Evolutionary conservation across 208 protist genomes (phyloP).

Genomic region (Leishmania arabica): DNA sequence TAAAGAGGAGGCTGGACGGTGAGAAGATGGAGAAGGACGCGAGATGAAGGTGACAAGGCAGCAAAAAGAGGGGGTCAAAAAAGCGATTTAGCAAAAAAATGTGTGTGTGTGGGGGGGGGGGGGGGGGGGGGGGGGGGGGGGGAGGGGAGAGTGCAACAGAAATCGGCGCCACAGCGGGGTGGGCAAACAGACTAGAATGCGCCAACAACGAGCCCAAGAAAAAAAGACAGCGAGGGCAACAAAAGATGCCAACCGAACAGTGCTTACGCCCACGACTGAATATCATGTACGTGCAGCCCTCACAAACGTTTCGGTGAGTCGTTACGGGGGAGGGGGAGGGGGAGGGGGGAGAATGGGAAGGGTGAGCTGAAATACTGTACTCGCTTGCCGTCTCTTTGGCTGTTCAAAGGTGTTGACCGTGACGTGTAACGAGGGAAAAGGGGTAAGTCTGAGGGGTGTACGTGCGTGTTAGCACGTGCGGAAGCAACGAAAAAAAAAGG

Average conservation of each 20-base stretch:
- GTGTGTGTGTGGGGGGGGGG: not conserved
- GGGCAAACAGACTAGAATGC: not conserved
- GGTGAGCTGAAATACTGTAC: not conserved
- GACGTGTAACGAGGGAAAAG: not conserved
- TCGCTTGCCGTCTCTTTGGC: not conserved
- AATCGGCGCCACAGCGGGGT: not conserved
- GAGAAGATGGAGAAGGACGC: not conserved
- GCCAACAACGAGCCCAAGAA: not conserved
- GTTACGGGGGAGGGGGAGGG: no score
- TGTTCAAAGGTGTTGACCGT: not conserved
- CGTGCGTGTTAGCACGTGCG: not conserved
- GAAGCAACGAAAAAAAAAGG: not conserved
- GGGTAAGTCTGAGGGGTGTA: not conserved
- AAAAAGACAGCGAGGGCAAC: not conserved
- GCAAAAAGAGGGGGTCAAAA: not conserved
- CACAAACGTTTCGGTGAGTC: no score
- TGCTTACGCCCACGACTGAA: not conserved
- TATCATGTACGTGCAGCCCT: no score
- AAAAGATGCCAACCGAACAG: not conserved
- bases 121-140: no score
- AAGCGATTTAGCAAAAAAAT: not conserved
- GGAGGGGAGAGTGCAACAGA: not conserved
- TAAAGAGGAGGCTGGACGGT: not conserved
- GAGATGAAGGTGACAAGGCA: not conserved
- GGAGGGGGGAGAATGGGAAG: not conserved